Evolutionary conservation across 192 early-diverging fungal species (phyloP).

Genomic region (Lunasporangiospora selenospora): DNA sequence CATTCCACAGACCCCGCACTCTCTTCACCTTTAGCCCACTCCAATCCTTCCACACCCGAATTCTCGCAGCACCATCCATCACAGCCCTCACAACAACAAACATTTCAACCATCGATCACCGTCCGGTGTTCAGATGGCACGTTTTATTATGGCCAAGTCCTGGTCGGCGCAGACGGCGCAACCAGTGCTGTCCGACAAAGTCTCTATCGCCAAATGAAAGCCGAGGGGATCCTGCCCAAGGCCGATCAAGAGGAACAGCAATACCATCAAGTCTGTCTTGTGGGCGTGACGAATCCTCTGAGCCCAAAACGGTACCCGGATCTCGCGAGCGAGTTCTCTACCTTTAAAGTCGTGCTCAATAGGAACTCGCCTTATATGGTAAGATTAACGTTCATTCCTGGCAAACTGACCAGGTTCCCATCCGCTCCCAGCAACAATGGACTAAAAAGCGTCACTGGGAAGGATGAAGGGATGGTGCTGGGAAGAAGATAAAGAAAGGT

Average conservation of each 20-base stretch:
- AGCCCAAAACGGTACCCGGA: conserved; percentile 24
- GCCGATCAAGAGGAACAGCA: conserved; percentile 3
- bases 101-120: too few relatives aligned
- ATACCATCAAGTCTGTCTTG: conserved; percentile 11
- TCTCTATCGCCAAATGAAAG: conserved; percentile 19
- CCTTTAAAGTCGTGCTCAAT: conserved; percentile 13
- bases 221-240: background rate
- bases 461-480: too few relatives aligned
- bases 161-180: conserved; percentile 21
- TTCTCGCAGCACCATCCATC: too few relatives aligned
- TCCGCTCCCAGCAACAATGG: too few relatives aligned
- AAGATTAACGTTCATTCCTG: too few relatives aligned
- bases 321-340: conserved; percentile 1
- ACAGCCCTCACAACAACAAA: too few relatives aligned
- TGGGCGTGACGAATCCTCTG: conserved; percentile 15
- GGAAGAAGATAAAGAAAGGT: too few relatives aligned
- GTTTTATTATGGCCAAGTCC: conserved; percentile 9
- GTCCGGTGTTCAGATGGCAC: conserved; percentile 13
- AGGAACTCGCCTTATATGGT: conserved; percentile 29
- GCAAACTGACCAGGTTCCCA: too few relatives aligned
- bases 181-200: conserved; percentile 22
- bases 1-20: too few relatives aligned
- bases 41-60: background rate
- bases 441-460: too few relatives aligned
- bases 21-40: too few relatives aligned